A percentile compares a stretch with the other conserved stretches of the same genome.
phyloP scores from a whole-genome alignment of 2,329 filamentous ascomycete species.

The Chaetomiaceae sp. region DNA sequence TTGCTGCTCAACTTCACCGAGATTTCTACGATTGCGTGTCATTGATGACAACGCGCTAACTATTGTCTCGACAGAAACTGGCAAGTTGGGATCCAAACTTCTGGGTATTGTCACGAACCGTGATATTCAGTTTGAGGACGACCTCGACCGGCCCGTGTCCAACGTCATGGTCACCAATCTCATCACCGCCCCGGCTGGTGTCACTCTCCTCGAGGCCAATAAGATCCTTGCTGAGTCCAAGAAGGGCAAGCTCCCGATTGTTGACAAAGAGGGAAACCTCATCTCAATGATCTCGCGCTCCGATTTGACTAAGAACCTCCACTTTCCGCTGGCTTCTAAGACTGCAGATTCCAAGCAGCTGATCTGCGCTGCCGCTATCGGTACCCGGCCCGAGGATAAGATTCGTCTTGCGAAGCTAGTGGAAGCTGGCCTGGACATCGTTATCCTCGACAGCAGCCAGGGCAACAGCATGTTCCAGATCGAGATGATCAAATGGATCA shows the following conservation, averaged over 20 bases:
- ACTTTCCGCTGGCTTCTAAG: constrained; percentile 96
- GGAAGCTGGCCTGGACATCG: constrained; percentile 91
- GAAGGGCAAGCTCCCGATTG: constrained; percentile 96
- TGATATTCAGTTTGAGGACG: constrained; percentile 93
- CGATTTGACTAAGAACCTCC: constrained; percentile 96
- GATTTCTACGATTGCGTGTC: constrained; percentile 26
- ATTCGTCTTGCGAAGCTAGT: constrained; percentile 78
- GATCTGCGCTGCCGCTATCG: constrained; percentile 90
- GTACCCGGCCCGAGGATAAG: constrained; percentile 92
- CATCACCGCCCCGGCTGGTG: constrained; percentile 78
- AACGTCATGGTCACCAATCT: constrained; percentile 95
- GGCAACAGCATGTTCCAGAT: constrained; percentile 99
- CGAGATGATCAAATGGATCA: constrained; percentile 96
- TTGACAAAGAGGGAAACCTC: constrained; percentile 77
- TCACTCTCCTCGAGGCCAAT: constrained; percentile 85
- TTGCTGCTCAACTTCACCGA: constrained; percentile 26
- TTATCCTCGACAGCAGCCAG: constrained; percentile 92
- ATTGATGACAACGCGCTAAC: constrained; percentile 34
- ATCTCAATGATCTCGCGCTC: constrained; percentile 90
- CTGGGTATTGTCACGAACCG: constrained; percentile 96
- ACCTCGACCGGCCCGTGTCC: constrained; percentile 67
- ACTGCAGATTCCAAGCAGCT: constrained; percentile 96
- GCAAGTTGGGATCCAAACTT: constrained; percentile 90
- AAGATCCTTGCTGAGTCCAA: constrained; percentile 89
- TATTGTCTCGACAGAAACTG: constrained; percentile 61